Conservation (phyloP, 2,329 filamentous ascomycete species). For the Teratosphaeria zuluensis region DNA sequence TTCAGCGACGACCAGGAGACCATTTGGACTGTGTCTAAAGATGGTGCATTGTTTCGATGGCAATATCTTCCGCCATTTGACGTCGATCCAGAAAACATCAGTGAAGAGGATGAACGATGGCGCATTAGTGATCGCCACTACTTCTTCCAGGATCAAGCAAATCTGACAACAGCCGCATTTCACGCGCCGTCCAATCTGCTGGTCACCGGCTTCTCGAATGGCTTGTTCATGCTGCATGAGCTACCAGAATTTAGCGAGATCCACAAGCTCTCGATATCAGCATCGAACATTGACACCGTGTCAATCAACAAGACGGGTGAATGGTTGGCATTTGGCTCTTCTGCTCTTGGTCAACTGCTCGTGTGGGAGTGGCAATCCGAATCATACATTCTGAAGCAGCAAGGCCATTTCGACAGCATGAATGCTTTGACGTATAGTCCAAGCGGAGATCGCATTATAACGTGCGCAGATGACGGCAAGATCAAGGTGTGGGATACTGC, state of each 20-base stretch:
- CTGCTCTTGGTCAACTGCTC: constrained; percentile 86
- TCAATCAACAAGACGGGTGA: constrained; percentile 90
- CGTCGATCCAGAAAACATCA: constrained; percentile 41
- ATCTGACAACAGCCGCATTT: constrained; percentile 82
- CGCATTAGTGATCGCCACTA: constrained; percentile 84
- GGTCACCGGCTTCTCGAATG: constrained; percentile 93
- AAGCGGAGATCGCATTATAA: constrained; percentile 86
- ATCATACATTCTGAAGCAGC: constrained; percentile 96
- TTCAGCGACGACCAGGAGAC: constrained; percentile 91
- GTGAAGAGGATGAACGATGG: constrained; percentile 68
- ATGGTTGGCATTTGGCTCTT: constrained; percentile 95
- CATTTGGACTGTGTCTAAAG: constrained; percentile 93
- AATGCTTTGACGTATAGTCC: constrained; percentile 89
- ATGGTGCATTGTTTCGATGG: constrained; percentile 95
- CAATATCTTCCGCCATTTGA: constrained; percentile 58
- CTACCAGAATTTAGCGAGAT: constrained; percentile 94
- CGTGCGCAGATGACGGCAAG: constrained; percentile 91
- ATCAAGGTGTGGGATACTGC: constrained; percentile 97
- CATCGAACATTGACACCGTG: constrained; percentile 91
- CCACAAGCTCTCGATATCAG: constrained; percentile 86
- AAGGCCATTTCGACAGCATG: constrained; percentile 93
- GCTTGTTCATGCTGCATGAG: constrained; percentile 88
- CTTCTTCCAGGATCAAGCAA: constrained; percentile 77
- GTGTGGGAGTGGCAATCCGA: constrained; percentile 99
- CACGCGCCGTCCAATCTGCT: constrained; percentile 80